Conservation (phyloP, 257 asterid species). For the Fraxinus pennsylvanica region DNA sequence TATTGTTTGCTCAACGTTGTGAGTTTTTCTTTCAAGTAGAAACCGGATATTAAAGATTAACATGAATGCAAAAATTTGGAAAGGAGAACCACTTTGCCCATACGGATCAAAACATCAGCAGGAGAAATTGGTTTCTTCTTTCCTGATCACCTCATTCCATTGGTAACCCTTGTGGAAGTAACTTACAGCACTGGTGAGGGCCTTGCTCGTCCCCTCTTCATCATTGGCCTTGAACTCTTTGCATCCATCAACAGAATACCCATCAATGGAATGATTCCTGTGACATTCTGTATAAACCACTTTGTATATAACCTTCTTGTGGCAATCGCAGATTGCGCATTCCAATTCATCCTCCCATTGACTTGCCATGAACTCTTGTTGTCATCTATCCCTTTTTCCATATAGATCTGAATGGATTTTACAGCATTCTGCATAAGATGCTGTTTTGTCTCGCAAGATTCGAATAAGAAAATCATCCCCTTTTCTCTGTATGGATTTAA, state of each 20-base stretch:
- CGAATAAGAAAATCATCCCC: neutral
- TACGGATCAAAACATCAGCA: neutral
- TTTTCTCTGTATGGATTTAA: neutral
- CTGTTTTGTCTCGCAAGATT: conserved; percentile 3
- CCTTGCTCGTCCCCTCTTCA: neutral
- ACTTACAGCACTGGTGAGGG: neutral
- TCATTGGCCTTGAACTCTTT: neutral
- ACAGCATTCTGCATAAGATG: conserved; percentile 12
- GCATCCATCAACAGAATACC: neutral
- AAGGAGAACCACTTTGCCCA: no score
- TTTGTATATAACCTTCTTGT: neutral
- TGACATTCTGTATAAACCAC: no score
- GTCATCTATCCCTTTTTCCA: conserved; percentile 20
- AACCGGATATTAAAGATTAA: no score
- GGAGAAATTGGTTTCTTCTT: neutral
- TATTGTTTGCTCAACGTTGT: no score
- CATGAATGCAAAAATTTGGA: no score
- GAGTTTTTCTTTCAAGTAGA: no score
- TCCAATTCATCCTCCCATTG: neutral
- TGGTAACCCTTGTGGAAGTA: neutral
- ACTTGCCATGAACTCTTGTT: conserved; percentile 14
- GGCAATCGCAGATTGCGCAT: neutral
- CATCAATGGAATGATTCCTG: neutral
- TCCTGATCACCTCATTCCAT: neutral
- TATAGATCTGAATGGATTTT: neutral